Evolutionary conservation across 805 yeast genomes (phyloP).

Genomic region (Candida golubevii): DNA sequence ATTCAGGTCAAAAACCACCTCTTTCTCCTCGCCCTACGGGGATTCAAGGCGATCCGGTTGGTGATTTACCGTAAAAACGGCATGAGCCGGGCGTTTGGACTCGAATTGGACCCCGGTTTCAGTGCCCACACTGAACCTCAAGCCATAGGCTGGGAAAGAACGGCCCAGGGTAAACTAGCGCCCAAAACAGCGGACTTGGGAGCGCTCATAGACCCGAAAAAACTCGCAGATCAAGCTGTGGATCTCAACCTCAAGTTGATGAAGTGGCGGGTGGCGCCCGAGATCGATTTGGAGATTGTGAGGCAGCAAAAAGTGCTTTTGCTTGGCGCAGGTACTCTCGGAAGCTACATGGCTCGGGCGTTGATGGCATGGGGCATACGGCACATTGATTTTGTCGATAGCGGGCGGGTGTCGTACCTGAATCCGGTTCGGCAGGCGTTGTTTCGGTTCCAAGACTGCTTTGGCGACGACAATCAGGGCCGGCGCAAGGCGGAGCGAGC

Average conservation of each 20-base stretch:
- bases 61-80: slow-evolving; percentile 23
- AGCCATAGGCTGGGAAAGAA: slow-evolving; percentile 88
- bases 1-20: slow-evolving; percentile 58
- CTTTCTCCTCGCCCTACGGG: slow-evolving; percentile 36
- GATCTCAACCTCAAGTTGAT: slow-evolving; percentile 85
- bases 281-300: slow-evolving; percentile 63
- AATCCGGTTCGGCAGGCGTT: slow-evolving; percentile 95
- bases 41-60: slow-evolving; percentile 19
- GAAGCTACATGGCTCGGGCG: slow-evolving; percentile 84
- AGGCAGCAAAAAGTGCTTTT: slow-evolving; percentile 61
- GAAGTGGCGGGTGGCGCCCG: slow-evolving; percentile 96
- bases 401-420: slow-evolving; percentile 81
- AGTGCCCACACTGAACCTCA: slow-evolving; percentile 28
- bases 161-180: slow-evolving; percentile 62
- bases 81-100: slow-evolving; percentile 15
- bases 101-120: slow-evolving; percentile 14
- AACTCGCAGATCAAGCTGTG: slow-evolving; percentile 86
- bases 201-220: slow-evolving; percentile 71
- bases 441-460: slow-evolving; percentile 76
- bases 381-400: slow-evolving; percentile 82
- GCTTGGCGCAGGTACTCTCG: slow-evolving; percentile 96
- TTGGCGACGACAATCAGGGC: slow-evolving; percentile 58
- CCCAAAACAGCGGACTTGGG: slow-evolving; percentile 86
- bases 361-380: slow-evolving; percentile 94
- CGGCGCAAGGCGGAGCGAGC: slow-evolving; percentile 74